Conservation (phyloP, 768 basidiomycete genomes). For the Hygrophorus russula region DNA sequence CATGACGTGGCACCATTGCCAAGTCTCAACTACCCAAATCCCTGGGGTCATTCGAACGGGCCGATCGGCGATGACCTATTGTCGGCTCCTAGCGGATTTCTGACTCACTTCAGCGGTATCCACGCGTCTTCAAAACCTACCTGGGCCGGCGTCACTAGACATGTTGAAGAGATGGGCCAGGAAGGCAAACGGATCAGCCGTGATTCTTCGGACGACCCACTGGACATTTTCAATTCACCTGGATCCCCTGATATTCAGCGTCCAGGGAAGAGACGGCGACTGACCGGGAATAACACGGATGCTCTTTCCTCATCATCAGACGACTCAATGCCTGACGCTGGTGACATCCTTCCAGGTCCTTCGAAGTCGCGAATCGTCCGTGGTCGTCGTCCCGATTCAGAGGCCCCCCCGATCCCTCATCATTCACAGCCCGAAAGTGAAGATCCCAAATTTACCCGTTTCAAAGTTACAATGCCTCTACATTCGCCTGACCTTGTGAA, state of each 20-base stretch:
- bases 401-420: constrained; percentile 15
- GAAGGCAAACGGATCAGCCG: constrained; percentile 60
- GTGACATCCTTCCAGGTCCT: constrained; percentile 28
- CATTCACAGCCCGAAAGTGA: constrained; percentile 4
- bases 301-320: constrained; percentile 53
- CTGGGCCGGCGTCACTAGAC: constrained; percentile 24
- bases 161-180: constrained; percentile 31
- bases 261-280: constrained; percentile 37
- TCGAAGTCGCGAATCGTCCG: constrained; percentile 47
- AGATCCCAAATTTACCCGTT: constrained; percentile 40
- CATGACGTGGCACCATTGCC: constrained; percentile 34
- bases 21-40: constrained; percentile 23
- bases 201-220: constrained; percentile 29
- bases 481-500: constrained; percentile 33
- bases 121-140: constrained; percentile 47
- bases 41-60: constrained; percentile 24
- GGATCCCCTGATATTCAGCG: constrained; percentile 51
- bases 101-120: constrained; percentile 25
- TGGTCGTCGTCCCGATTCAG: constrained; percentile 24
- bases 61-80: constrained; percentile 38
- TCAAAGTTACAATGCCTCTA: constrained; percentile 52
- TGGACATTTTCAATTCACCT: constrained; percentile 32
- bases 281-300: constrained; percentile 24
- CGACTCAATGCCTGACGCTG: constrained; percentile 48
- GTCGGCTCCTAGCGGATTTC: constrained; percentile 48